Conservation (phyloP, 163 green algal species). For the Scenedesmus sp. region DNA sequence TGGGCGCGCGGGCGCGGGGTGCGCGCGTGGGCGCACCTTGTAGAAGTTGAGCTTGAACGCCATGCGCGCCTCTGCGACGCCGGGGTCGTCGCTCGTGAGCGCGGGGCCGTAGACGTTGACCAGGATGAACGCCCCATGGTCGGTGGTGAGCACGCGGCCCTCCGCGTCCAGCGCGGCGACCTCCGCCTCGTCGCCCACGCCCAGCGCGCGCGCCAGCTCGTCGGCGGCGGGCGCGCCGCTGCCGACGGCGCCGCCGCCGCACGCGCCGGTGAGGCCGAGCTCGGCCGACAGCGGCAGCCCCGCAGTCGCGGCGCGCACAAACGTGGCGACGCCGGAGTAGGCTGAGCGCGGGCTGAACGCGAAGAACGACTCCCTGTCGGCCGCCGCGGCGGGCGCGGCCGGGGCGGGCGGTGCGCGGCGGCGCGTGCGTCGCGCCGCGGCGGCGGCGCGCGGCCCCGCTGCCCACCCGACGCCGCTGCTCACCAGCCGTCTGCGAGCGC, state of each 20-base stretch:
- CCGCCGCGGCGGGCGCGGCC: neutral
- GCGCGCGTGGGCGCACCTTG: slow-evolving; percentile 45
- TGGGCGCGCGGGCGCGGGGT: neutral
- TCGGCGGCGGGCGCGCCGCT: neutral
- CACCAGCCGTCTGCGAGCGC: slow-evolving; percentile 75
- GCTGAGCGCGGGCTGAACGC: slow-evolving; percentile 55
- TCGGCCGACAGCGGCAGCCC: slow-evolving; percentile 60
- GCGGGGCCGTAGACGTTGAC: slow-evolving; percentile 86
- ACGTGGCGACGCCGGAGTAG: slow-evolving; percentile 84
- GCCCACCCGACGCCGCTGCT: no score
- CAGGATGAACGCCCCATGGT: slow-evolving; percentile 80
- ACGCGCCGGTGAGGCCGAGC: slow-evolving; percentile 62
- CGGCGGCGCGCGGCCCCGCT: no score
- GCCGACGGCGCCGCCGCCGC: neutral
- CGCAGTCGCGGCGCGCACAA: slow-evolving; percentile 48
- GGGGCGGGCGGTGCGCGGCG: neutral
- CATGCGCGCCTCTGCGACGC: slow-evolving; percentile 61
- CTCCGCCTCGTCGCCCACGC: slow-evolving; percentile 4
- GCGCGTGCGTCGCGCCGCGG: neutral
- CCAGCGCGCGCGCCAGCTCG: neutral
- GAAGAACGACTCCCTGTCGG: slow-evolving; percentile 73
- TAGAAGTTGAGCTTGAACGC: slow-evolving; percentile 75
- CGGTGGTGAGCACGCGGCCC: slow-evolving; percentile 74
- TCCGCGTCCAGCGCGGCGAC: slow-evolving; percentile 69
- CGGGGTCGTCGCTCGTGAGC: slow-evolving; percentile 63